phyloP scores from a whole-genome alignment of 345 rosid species.

The Salix koriyanagi region DNA sequence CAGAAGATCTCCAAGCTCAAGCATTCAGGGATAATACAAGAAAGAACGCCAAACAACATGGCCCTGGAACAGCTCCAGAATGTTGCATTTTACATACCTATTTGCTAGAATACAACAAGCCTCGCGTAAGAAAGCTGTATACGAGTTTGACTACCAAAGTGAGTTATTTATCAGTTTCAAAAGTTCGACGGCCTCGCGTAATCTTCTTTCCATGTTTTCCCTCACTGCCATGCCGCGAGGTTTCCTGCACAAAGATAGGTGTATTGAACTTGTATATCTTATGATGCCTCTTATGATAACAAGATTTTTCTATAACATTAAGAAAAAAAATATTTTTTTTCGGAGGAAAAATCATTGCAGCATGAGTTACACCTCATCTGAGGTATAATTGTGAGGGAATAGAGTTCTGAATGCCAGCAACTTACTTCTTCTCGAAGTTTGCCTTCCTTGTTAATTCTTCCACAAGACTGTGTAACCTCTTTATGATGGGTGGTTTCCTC shows the following conservation, averaged over 20 bases:
- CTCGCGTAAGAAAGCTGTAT: not conserved
- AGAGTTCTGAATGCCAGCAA: not conserved
- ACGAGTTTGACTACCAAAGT: not conserved
- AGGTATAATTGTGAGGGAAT: not conserved
- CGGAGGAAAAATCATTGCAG: no score
- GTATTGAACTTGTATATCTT: not conserved
- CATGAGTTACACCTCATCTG: no score
- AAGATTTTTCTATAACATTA: not conserved
- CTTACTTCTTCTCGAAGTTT: constrained; percentile 47
- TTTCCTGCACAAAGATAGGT: constrained; percentile 39
- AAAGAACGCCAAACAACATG: not conserved
- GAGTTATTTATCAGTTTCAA: constrained; percentile 32
- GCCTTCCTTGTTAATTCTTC: constrained; percentile 69
- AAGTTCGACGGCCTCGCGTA: constrained; percentile 53
- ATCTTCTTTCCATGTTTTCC: constrained; percentile 59
- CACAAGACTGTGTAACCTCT: constrained; percentile 56
- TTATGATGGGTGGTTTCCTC: constrained; percentile 54
- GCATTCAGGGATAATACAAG: not conserved
- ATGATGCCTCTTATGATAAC: not conserved
- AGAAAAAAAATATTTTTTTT: no score
- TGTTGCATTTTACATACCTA: not conserved
- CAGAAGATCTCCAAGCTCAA: not conserved
- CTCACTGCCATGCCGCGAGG: constrained; percentile 30
- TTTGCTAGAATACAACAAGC: not conserved
- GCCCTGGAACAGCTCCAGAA: not conserved